Evolutionary conservation across 305 asterid species (phyloP).

Genomic region (Fraxinus ornus): DNA sequence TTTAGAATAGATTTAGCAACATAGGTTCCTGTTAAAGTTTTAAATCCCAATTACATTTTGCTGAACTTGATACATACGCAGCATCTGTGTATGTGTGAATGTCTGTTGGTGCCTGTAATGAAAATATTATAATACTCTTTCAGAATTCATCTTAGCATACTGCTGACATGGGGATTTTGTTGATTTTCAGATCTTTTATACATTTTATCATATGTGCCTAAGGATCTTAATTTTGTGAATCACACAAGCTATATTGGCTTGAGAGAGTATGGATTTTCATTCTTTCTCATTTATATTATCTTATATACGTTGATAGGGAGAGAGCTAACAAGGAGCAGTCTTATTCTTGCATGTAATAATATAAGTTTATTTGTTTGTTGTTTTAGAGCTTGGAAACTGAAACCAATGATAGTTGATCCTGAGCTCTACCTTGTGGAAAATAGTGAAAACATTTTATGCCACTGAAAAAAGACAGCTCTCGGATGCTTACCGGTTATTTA

Average conservation of each 20-base stretch:
- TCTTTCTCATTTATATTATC: too few relatives aligned
- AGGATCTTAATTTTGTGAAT: too few relatives aligned
- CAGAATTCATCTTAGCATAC: not conserved
- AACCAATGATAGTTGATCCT: constrained; percentile 85
- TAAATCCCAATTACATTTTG: too few relatives aligned
- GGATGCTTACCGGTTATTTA: constrained; percentile 69
- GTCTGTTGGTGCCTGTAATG: not conserved
- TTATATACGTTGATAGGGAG: too few relatives aligned
- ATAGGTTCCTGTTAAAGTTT: too few relatives aligned
- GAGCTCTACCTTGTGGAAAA: constrained; percentile 65
- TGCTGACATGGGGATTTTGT: constrained; percentile 21
- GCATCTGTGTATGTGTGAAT: not conserved
- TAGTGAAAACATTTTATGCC: constrained; percentile 64
- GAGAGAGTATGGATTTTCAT: too few relatives aligned
- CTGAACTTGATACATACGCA: not conserved
- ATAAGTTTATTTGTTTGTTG: constrained; percentile 11
- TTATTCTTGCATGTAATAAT: too few relatives aligned
- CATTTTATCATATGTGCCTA: too few relatives aligned
- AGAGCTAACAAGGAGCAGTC: too few relatives aligned
- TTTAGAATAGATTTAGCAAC: too few relatives aligned
- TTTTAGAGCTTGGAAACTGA: constrained; percentile 67
- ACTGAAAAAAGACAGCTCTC: constrained; percentile 80
- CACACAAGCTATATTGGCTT: too few relatives aligned
- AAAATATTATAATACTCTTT: not conserved
- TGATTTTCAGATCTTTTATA: constrained; percentile 77